phyloP scores from a whole-genome alignment of 768 basidiomycete species.

The Collybiopsis confluens region DNA sequence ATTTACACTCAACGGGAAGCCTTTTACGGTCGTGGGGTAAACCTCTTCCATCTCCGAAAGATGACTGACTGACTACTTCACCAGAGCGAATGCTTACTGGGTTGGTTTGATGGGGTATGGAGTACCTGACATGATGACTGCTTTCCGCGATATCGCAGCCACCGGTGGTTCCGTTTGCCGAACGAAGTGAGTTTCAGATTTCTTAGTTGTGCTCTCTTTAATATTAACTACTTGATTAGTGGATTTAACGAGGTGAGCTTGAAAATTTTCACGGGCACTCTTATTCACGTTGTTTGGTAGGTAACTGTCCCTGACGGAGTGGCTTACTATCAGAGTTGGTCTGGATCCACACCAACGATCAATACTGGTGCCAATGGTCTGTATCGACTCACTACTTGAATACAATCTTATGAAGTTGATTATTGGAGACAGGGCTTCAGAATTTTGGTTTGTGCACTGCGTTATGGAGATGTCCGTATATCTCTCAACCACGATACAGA shows the following conservation, averaged over 20 bases:
- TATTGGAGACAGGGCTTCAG: too few species aligned
- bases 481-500: conserved; percentile 25
- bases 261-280: too few species aligned
- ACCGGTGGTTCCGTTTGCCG: conserved; percentile 47
- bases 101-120: conserved; percentile 44
- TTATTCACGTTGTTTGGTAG: too few species aligned
- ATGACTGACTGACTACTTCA: background rate
- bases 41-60: background rate
- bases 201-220: conserved; percentile 3
- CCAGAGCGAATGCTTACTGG: conserved; percentile 55
- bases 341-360: conserved; percentile 43
- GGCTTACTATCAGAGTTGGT: conserved; percentile 52
- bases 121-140: conserved; percentile 43
- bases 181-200: conserved; percentile 18
- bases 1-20: conserved; percentile 33
- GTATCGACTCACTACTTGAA: too few species aligned
- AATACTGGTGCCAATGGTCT: conserved; percentile 52
- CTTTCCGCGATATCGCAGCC: conserved; percentile 47
- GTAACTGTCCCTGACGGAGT: conserved; percentile 41
- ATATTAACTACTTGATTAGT: conserved; percentile 24
- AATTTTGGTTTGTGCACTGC: conserved; percentile 38
- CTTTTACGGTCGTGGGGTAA: conserved; percentile 37
- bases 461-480: background rate
- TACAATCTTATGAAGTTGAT: too few species aligned
- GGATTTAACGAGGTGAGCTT: conserved; percentile 58